phyloP scores from a whole-genome alignment of 2,329 filamentous ascomycete genomes.

The Colletotrichum chlorophyti region DNA sequence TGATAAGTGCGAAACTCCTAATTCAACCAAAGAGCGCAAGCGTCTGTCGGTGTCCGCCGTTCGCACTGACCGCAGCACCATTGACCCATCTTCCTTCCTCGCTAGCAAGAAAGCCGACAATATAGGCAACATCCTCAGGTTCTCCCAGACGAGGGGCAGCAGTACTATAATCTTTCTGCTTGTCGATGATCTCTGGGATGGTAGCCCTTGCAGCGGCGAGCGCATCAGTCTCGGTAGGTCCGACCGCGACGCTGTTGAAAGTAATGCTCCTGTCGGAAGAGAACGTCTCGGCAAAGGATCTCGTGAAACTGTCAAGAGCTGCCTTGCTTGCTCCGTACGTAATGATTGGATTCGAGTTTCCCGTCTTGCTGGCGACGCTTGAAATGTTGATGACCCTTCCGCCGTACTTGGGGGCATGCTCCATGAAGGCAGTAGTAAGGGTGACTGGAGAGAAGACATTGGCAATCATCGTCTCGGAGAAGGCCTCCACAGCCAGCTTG shows the following conservation, averaged over 20 bases:
- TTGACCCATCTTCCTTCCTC: constrained; percentile 13
- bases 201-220: background rate
- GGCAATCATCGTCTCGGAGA: background rate
- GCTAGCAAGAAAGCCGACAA: constrained; percentile 10
- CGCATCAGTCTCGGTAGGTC: constrained; percentile 32
- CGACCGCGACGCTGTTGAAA: constrained; percentile 40
- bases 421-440: constrained; percentile 37
- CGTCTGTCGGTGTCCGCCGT: background rate
- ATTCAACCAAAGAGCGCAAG: background rate
- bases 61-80: constrained; percentile 6
- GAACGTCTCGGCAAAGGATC: constrained; percentile 39
- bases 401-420: constrained; percentile 31
- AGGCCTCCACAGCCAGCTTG: background rate
- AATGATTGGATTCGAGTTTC: background rate
- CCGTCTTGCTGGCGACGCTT: background rate
- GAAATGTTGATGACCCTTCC: constrained; percentile 12
- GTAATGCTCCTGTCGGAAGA: constrained; percentile 34
- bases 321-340: constrained; percentile 42
- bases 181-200: background rate
- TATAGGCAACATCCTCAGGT: constrained; percentile 8
- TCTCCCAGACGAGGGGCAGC: background rate
- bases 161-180: background rate
- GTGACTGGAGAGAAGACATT: constrained; percentile 32
- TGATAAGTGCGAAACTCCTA: too few species aligned
- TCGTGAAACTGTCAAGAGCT: constrained; percentile 36